Evolutionary conservation across 208 protist genomes (phyloP), one percentile per base, ranked within the genome.

Genomic region (Leishmania braziliensis): DNA sequence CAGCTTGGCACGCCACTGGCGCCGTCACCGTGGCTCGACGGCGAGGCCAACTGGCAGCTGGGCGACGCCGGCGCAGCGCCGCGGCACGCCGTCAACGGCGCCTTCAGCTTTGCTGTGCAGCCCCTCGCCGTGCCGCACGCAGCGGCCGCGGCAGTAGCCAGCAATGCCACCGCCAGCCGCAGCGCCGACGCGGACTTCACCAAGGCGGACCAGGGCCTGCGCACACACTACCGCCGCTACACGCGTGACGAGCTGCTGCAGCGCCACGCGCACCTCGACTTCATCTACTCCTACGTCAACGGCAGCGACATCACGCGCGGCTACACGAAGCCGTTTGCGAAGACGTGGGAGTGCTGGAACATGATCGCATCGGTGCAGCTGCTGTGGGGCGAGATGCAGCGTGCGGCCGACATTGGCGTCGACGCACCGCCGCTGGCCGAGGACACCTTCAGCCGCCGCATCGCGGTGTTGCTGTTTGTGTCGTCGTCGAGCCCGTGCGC

Each of bases 231-330:
- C 78, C 68, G 70, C 56, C 78, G 39, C 56, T 70, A 77, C 70
- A 81, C 43, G 54, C 69, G 70, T 18, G 70, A 39, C 43, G 78
- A 81, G 56, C 60, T 76, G 26, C 78, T 76, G 23, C 54, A 29
- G 39, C 33, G n/a, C 8, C 54, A 81, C 78, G 29, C 54, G 51
- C 70, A 81, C 70, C 29, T 81, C 29, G 78, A 81, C 78, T 81
- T 76, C 78, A 81, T 81, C 70, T 81, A 81, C 78, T 81, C 78
- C 46, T 81, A 81, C 78, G 78, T 81, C 43, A 81, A 81, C 56
- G 78, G 78, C 36, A 81, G 78, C 78, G 78, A 81, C 78, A 76
- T 81, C 70, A 81, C 78, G 33, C 78, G 78, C 56, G 56, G 68
- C 56, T 81, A 77, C 70, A 77, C 70, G 58, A 81, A 81, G 56